Base-by-base conservation (phyloP, 371 early-diverging fungal species). In the Actinomucor elegans region DNA sequence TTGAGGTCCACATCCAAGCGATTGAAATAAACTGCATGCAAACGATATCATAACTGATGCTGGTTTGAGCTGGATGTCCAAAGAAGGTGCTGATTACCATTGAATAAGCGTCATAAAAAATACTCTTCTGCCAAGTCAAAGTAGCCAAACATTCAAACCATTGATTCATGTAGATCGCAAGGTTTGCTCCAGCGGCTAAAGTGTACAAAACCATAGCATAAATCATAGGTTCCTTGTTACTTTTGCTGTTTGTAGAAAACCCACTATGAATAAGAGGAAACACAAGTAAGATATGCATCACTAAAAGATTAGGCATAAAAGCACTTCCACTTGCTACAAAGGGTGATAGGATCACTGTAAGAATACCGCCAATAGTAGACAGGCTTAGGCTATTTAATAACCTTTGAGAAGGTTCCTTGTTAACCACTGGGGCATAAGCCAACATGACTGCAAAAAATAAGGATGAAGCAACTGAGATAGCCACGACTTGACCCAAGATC, bases 401-500 rank as follows among this genome's bases (percentile, higher is more conserved):
- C 18, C 24, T 56, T 3, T 8, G 0, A 3, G 64, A 37, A 11
- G 40, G 54, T 17, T 45, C 14, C 15, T 20, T 28, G 29, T 43
- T 8, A 4, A 15, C 10, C 10, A 20, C 23, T 3, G 38, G 41
- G 2, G 38, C 55, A 26, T 26, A 51, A 4, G 58, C 27, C 17
- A 59, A 9, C 42, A 72, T 53, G n/a, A 65, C 67, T 9, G 65
- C 69, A 62, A 70, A 73, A 27, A 73, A 70, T 4, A 76, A 33
- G 4, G 63, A 57, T 1, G 66, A 44, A 5, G 73, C 60, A 31
- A 61, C 50, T 4, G 77, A 76, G 9, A 76, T 71, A 3, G 73
- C 77, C 7, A 76, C 71, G 5, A 71, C 58, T 48, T 76, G 69
- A 10, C 77, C 73, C 4, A 76, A 27, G 8, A 73, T 3, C 71